Evolutionary conservation across 352 stramenopile genomes (phyloP), one percentile per base, ranked within the genome.

Genomic region (Phytopythium aichiense): DNA sequence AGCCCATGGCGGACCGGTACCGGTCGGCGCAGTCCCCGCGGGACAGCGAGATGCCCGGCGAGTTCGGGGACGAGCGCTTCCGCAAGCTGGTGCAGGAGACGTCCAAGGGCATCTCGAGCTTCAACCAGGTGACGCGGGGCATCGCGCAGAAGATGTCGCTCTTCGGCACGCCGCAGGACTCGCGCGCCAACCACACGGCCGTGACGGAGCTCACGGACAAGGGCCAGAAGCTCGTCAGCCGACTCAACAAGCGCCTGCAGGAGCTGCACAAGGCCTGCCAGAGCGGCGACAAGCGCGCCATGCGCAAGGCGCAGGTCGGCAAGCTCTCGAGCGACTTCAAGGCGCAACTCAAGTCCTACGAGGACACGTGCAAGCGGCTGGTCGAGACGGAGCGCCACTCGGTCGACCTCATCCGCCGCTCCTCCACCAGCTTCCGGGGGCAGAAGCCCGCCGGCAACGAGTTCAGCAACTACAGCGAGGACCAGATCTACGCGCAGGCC

Each of bases 111-210:
- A 95, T 95, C 71, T 88, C 82, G 61, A 88, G 71, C 66, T 92
- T 95, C 66, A 92, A 92, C 68, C 83, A 91, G 68, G 72, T 92
- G 64, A 92, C 86, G 61, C 84, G 84, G 43, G 84, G 74, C 60
- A 93, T 95, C 61, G 84, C 86, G 59, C 81, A 92, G 51, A 95
- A 95, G 62, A 90, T 92, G 79, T 92, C 84, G 64, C 74, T 95
- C 16, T 93, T 93, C 65, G 79, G 80, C 48, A 93, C 86, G 54
- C 82, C 82, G 56, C 82, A 93, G 69, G 86, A 95, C 72, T 90
- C 84, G 63, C 81, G 86, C 52, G 73, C 81, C 49, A 95, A 95
- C 67, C 86, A 95, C 70, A 49, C 81, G 61, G 72, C 89, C 69
- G 79, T 95, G 51, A 89, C 81, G 38, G 86, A 92, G 59, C 76